Evolutionary conservation across 2,329 filamentous ascomycete genomes (phyloP).

Genomic region (Alternaria alternata): DNA sequence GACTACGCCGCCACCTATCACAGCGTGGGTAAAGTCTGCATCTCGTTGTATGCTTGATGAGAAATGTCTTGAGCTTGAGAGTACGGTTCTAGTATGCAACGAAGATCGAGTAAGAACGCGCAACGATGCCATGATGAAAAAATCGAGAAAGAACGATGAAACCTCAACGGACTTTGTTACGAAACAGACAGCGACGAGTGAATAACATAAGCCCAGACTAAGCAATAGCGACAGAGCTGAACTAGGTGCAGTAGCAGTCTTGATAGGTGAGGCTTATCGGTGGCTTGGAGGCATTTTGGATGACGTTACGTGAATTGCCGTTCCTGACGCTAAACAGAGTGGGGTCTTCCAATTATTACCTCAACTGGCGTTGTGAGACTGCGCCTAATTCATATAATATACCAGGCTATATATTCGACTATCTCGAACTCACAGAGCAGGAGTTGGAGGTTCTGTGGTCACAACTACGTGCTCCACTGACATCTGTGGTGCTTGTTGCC

Average conservation of each 20-base stretch:
- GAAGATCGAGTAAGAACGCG: constrained; percentile 11
- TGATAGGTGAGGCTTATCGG: constrained; percentile 10
- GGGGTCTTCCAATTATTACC: neutral
- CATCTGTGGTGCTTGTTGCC: neutral
- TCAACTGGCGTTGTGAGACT: neutral
- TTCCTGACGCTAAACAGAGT: constrained; percentile 15
- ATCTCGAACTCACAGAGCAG: neutral
- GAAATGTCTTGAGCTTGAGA: constrained; percentile 21
- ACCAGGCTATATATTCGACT: neutral
- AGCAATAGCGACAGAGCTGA: too few species aligned
- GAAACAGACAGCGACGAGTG: neutral
- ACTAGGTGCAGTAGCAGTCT: neutral
- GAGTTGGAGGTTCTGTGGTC: neutral
- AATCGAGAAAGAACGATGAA: neutral
- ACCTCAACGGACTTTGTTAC: neutral
- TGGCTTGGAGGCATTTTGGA: neutral
- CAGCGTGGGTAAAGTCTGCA: constrained; percentile 71
- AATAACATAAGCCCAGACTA: neutral
- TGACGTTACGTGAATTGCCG: constrained; percentile 15
- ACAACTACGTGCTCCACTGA: neutral
- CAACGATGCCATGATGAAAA: constrained; percentile 23
- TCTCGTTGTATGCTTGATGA: constrained; percentile 40
- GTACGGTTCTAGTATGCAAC: neutral
- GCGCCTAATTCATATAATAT: neutral
- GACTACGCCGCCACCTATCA: constrained; percentile 76